Evolutionary conservation across 495 filamentous ascomycete genomes (phyloP).

Genomic region (Tuber indicum): DNA sequence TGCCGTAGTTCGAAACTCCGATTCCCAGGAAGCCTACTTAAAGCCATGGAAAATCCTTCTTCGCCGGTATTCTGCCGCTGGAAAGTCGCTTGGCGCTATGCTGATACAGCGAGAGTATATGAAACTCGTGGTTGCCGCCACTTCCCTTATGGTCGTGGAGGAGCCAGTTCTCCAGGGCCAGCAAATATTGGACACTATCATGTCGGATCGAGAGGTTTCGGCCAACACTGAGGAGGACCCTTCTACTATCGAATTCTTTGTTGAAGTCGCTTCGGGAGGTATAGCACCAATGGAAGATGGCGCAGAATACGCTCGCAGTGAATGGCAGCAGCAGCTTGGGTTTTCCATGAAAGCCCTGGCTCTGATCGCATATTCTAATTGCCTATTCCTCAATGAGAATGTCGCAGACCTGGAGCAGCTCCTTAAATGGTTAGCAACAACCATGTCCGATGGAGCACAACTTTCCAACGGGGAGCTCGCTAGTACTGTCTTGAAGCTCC

Average conservation of each 20-base stretch:
- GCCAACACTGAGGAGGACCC: conserved; percentile 47
- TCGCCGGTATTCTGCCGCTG: conserved; percentile 70
- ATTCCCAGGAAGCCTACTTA: conserved; percentile 48
- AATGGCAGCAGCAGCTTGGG: conserved; percentile 80
- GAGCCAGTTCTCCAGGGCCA: conserved; percentile 53
- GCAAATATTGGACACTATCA: conserved; percentile 70
- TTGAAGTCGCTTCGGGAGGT: conserved; percentile 68
- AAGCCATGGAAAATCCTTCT: conserved; percentile 76
- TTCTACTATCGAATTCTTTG: conserved; percentile 60
- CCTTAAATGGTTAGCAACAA: conserved; percentile 76
- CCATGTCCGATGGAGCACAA: conserved; percentile 66
- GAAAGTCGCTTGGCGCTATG: conserved; percentile 85
- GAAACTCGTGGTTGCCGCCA: conserved; percentile 69
- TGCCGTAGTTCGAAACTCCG: conserved; percentile 65
- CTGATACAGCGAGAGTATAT: conserved; percentile 79
- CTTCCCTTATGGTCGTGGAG: conserved; percentile 62
- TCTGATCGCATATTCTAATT: conserved; percentile 78
- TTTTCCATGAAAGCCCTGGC: conserved; percentile 77
- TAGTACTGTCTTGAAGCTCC: conserved; percentile 66
- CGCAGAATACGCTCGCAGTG: conserved; percentile 78
- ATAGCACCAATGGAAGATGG: conserved; percentile 82
- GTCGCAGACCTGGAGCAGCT: conserved; percentile 73
- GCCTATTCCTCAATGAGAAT: conserved; percentile 68
- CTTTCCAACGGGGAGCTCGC: conserved; percentile 72
- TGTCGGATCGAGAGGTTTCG: conserved; percentile 45